A percentile compares a stretch with the other conserved stretches of the same genome.
Conservation (phyloP, 1,284 basidiomycete genomes). For the Leucoagaricus sp. region DNA sequence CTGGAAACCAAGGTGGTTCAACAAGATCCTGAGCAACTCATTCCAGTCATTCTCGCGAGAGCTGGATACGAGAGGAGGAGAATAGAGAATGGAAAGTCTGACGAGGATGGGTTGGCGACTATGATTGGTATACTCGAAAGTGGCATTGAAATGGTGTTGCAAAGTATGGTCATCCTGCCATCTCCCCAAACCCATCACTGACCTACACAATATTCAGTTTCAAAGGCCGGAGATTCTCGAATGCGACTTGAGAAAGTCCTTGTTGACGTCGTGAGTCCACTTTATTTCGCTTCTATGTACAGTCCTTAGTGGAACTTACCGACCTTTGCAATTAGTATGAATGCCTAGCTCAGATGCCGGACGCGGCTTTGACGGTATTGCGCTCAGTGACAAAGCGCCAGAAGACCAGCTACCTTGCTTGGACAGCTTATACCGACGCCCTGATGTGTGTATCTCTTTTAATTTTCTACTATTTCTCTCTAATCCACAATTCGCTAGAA, state of each 20-base stretch:
- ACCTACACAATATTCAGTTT: slow-evolving; percentile 32
- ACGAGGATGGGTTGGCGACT: slow-evolving; percentile 49
- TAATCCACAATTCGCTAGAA: slow-evolving; percentile 37
- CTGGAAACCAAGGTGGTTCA: slow-evolving; percentile 50
- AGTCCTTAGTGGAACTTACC: not conserved
- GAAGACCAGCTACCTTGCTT: slow-evolving; percentile 70
- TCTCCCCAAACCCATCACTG: not conserved
- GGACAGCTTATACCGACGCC: slow-evolving; percentile 67
- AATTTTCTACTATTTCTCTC: not conserved
- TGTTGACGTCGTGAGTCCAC: slow-evolving; percentile 64
- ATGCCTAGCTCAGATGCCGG: slow-evolving; percentile 44
- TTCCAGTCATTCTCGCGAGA: slow-evolving; percentile 66
- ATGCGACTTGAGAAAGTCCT: slow-evolving; percentile 83
- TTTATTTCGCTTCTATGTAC: not conserved
- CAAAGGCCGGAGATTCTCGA: slow-evolving; percentile 51
- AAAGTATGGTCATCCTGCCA: slow-evolving; percentile 40
- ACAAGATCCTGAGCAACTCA: slow-evolving; percentile 64
- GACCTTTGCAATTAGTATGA: slow-evolving; percentile 41
- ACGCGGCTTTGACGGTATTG: slow-evolving; percentile 63
- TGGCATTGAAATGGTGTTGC: slow-evolving; percentile 58
- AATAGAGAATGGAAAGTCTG: slow-evolving; percentile 46
- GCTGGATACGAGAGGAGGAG: slow-evolving; percentile 64
- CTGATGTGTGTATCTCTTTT: slow-evolving; percentile 54
- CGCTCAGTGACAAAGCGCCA: slow-evolving; percentile 61
- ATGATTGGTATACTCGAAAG: slow-evolving; percentile 59